phyloP scores from a whole-genome alignment of 345 rosid genomes.

The Trapa bicornis region DNA sequence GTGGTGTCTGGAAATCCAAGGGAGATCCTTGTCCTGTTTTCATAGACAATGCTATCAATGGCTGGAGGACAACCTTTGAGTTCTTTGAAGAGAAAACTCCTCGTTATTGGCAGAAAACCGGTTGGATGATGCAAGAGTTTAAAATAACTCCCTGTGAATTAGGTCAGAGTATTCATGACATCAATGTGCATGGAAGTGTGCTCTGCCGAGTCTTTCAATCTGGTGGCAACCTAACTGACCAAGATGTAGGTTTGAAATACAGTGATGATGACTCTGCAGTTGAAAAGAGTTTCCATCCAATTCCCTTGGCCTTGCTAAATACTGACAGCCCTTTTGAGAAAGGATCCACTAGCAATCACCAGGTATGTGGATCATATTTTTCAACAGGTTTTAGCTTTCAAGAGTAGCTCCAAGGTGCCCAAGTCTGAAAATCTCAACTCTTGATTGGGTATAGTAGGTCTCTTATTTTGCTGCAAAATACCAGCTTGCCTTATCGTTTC shows the following conservation, averaged over 20 bases:
- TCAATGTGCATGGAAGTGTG: constrained; percentile 8
- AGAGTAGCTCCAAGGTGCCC: not conserved
- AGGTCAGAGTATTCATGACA: not conserved
- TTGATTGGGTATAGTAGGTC: not conserved
- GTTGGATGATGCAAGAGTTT: constrained; percentile 13
- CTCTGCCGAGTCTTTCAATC: constrained; percentile 8
- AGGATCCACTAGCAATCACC: constrained; percentile 12
- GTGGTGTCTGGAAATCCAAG: constrained; percentile 8
- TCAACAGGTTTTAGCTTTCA: not conserved
- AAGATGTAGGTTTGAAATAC: not conserved
- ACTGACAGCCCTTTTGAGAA: not conserved
- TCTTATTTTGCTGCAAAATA: not conserved
- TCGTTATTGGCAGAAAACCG: not conserved
- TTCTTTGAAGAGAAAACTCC: constrained; percentile 4
- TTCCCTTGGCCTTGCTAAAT: not conserved
- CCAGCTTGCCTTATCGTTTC: too few relatives aligned
- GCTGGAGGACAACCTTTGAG: constrained; percentile 8
- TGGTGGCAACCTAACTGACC: not conserved
- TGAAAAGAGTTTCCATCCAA: not conserved
- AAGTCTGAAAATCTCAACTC: not conserved
- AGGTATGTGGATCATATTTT: constrained; percentile 2
- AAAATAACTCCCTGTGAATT: not conserved
- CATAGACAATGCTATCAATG: not conserved
- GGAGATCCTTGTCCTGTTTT: constrained; percentile 6
- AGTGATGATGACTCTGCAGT: not conserved